These are phyloP conservation scores for Teratosphaeriaceae sp. DNA, from an alignment of 2,329 filamentous ascomycete genomes.

Conservation along the genomic window DNA sequence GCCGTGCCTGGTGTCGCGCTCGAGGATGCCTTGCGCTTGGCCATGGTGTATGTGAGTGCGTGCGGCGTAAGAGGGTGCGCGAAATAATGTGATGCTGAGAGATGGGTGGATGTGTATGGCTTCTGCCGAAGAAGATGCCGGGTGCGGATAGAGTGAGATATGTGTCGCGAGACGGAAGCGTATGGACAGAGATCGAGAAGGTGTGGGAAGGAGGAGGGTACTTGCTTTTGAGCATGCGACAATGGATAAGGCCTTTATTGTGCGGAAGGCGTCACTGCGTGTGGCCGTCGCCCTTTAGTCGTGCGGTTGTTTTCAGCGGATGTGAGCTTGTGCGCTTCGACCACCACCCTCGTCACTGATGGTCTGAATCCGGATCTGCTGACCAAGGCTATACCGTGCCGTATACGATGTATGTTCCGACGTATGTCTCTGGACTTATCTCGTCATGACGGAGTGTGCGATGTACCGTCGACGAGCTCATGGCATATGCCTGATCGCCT, in stretches of 20 bases:
- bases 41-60: conserved; percentile 1
- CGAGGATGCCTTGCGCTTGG: conserved; percentile 1
- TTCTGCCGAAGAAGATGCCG: background rate
- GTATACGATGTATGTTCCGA: background rate
- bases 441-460: too few relatives aligned
- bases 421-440: too few relatives aligned
- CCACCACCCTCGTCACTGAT: too few relatives aligned
- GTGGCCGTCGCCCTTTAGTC: too few relatives aligned
- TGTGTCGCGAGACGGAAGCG: background rate
- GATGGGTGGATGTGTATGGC: background rate
- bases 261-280: background rate
- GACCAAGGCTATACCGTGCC: background rate
- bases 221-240: background rate
- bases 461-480: too few relatives aligned
- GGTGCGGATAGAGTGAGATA: background rate
- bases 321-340: background rate
- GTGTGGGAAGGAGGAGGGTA: background rate
- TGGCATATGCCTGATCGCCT: too few relatives aligned
- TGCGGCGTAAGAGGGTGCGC: background rate
- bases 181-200: background rate
- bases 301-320: too few relatives aligned
- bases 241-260: background rate
- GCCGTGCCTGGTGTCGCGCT: background rate
- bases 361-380: background rate
- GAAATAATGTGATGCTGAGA: background rate